These are phyloP conservation scores for Rhodotorula babjevae DNA, from an alignment of 768 basidiomycete species.

Conservation along the genomic window DNA sequence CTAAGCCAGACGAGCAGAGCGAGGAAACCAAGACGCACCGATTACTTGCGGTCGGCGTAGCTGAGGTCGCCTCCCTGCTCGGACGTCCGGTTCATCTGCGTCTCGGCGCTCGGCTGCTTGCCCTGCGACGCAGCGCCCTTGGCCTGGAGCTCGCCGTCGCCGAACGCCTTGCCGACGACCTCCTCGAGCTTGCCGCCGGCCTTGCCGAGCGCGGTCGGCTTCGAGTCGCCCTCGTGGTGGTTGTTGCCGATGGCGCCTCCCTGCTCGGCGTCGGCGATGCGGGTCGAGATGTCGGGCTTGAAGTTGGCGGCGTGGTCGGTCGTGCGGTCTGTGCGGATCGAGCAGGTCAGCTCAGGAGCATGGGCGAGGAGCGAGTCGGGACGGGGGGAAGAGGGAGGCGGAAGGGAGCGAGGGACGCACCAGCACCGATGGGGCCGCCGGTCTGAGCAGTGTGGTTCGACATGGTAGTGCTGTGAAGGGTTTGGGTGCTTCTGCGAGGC, in stretches of 20 bases:
- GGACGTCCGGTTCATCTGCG: not conserved
- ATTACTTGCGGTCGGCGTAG: not conserved
- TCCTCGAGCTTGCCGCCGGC: not conserved
- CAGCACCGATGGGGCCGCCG: not conserved
- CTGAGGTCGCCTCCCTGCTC: not conserved
- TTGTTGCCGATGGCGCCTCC: not conserved
- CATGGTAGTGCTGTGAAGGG: not conserved
- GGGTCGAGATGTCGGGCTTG: constrained; percentile 6
- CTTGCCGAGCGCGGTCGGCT: constrained; percentile 1
- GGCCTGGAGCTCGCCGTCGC: constrained; percentile 1
- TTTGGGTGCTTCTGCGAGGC: not conserved
- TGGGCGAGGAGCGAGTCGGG: not conserved
- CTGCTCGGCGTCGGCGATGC: constrained; percentile 5
- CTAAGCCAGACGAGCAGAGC: too few species aligned
- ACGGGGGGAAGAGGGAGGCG: not conserved
- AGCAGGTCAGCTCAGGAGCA: not conserved
- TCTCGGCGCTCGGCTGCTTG: not conserved
- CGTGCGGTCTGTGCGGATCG: not conserved
- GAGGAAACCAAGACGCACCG: not conserved
- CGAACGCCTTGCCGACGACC: not conserved
- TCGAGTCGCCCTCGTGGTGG: not conserved
- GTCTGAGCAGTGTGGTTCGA: constrained; percentile 1
- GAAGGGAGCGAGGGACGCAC: not conserved
- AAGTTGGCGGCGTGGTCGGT: not conserved
- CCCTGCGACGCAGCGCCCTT: not conserved